Base-by-base conservation (phyloP, 371 early-diverging fungal species). In the Mortierella sp. region DNA sequence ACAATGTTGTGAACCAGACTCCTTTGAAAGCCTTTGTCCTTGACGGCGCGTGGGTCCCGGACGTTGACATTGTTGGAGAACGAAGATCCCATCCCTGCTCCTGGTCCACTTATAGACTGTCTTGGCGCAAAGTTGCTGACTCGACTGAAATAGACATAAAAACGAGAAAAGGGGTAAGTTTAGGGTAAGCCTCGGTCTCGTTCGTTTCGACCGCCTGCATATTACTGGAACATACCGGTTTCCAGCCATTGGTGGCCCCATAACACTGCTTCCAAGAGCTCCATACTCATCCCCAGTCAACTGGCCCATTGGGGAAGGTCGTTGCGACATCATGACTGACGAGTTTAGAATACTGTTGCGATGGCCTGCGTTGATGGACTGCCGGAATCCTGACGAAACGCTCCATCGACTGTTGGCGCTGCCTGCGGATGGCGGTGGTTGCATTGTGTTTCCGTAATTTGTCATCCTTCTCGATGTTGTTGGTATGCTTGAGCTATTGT, bases 21-120 rank as follows among this genome's bases (percentile, higher is more conserved):
- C 75, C 90, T 84, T 81, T 95, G 95, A 87, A 93, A 98, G 26
- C 81, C 84, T 58, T 92, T 91, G 68, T 95, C 94, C 75, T 95
- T 92, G 48, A 96, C 81, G 24, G 92, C 88, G 45, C 95, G 90
- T 10, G 95, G 93, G 80, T 96, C 96, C 28, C 76, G 52, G 19
- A 82, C 72, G 63, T 70, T 85, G 52, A 86, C 72, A 14, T 47
- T 76, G 63, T 65, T 73, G 13, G 65, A 72, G 10, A 80, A 38
- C 1, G 80, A 77, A 4, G 73, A 47, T 19, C 76, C 77, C 38
- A 54, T 52, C 28, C 74, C 50, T 65, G 47, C 28, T n/a, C 70
- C 74, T 9, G 57, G 38, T 13, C 81, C 84, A 48, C 24, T 75
- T 16, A 81, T 63, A 10, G 84, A 84, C 65, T 81, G 84, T 31